Base-by-base conservation (phyloP, 129 eudicot genomes). In the Helianthus tuberosus region DNA sequence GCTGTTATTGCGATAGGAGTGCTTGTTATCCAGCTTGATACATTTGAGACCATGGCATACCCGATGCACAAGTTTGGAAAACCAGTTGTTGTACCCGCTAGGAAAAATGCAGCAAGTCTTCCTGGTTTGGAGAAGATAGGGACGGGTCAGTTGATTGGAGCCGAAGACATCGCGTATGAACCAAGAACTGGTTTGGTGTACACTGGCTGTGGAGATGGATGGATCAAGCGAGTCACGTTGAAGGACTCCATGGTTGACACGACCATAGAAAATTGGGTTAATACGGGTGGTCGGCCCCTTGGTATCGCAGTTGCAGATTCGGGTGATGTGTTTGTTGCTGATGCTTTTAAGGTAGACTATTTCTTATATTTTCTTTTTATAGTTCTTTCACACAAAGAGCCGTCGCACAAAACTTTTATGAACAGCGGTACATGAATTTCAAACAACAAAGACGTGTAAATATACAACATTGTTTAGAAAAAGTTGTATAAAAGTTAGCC, bases 201-300 rank as follows among this genome's bases (percentile, higher is more conserved):
- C 70, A 88, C 98, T 0, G 95, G 92, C 1, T 85, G 95, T 41
- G 75, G 1, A 3, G 96, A 89, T 72, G 98, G 98, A 72, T 93
- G 98, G 98, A 41, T 93, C 70, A 89, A 81, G 74, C 85, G 89
- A 72, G 85, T 93, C 64, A 64, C 9, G 25, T 15, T 84, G 47
- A 69, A 44, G n/a, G 87, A 76, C 52, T 82, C 75, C 5, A 72
- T 9, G 23, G 29, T 13, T 17, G 74, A 69, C 50, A 38, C 54
- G 41, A 11, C 23, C 6, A 88, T 89, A 65, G 90, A 89, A 79
- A 81, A 76, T 15, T 89, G 94, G 98, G 96, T 85, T 20, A 65
- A 84, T 78, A 93, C 98, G 0, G 98, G 96, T 0, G 98, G 96
- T 17, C 80, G 92, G 1, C 95, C 98, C 8, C 90, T 93, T 8